These are phyloP conservation scores for Leishmania martiniquensis DNA, from an alignment of 208 protist genomes.

Conservation along the genomic window DNA sequence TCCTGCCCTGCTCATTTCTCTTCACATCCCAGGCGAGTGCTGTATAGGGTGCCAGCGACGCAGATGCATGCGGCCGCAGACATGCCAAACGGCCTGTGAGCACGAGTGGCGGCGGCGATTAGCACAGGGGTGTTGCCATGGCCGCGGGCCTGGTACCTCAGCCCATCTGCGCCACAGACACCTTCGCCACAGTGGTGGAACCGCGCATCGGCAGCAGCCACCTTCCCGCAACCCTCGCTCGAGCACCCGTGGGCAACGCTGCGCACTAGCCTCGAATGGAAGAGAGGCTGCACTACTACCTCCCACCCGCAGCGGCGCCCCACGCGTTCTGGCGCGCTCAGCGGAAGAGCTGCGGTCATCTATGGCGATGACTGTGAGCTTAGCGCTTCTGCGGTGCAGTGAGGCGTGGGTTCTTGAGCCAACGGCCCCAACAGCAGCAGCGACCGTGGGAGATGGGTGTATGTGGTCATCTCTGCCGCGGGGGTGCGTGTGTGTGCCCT, in stretches of 20 bases:
- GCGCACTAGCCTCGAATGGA: background rate
- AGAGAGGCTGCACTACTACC: no score
- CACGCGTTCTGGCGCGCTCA: background rate
- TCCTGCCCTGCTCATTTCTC: background rate
- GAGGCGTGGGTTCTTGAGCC: background rate
- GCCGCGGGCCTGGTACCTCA: no score
- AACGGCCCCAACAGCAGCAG: slow-evolving; percentile 15
- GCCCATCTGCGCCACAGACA: background rate
- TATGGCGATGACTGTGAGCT: background rate
- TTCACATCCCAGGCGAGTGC: background rate
- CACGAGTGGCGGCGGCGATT: no score
- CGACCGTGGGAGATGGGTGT: slow-evolving; percentile 20
- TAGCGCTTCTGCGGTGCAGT: background rate
- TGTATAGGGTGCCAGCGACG: background rate
- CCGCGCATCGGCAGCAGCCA: background rate
- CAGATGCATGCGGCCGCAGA: no score
- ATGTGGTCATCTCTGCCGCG: background rate
- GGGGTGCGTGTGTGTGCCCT: no score
- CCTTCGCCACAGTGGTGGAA: no score
- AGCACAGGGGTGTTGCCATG: no score
- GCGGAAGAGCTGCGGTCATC: background rate
- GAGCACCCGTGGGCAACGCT: slow-evolving; percentile 9
- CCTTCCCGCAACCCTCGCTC: background rate
- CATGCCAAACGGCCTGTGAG: no score
- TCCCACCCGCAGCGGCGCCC: no score